Percentiles rank a stretch among this genome's conserved stretches.
Evolutionary conservation across 495 filamentous ascomycete species (phyloP).

Genomic region (Penicillium silybi): DNA sequence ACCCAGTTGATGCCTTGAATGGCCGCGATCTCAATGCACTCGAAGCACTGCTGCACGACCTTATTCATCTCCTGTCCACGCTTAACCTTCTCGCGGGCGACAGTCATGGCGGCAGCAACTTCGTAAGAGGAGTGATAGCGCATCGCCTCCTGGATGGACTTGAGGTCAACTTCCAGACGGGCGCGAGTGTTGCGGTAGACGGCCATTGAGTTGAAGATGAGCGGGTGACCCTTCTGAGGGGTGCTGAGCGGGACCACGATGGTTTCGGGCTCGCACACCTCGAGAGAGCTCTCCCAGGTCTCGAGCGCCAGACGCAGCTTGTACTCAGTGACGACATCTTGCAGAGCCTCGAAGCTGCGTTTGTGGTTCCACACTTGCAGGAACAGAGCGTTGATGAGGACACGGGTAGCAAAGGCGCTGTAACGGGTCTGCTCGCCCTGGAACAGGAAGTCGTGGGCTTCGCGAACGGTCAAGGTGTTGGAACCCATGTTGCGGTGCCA

Average conservation of each 20-base stretch:
- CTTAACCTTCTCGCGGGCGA: conserved; percentile 86
- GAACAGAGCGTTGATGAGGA: conserved; percentile 99
- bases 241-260: conserved; percentile 88
- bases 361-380: conserved; percentile 99
- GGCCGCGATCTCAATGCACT: conserved; percentile 96
- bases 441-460: conserved; percentile 92
- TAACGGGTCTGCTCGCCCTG: conserved; percentile 88
- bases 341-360: conserved; percentile 89
- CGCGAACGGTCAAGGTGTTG: conserved; percentile 77
- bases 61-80: conserved; percentile 97
- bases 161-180: conserved; percentile 90
- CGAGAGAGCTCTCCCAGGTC: conserved; percentile 95
- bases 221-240: conserved; percentile 93
- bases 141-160: conserved; percentile 91
- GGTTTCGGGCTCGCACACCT: conserved; percentile 88
- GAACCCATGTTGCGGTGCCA: conserved; percentile 70
- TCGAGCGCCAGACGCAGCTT: conserved; percentile 93
- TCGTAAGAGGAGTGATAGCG: conserved; percentile 97
- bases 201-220: conserved; percentile 98
- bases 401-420: conserved; percentile 94
- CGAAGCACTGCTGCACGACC: conserved; percentile 95
- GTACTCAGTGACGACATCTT: conserved; percentile 97
- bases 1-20: conserved; percentile 96
- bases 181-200: conserved; percentile 93
- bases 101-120: conserved; percentile 93